Percentiles rank a stretch among this genome's conserved stretches.
These are phyloP conservation scores for Moesziomyces antarcticus DNA, from an alignment of 1,284 basidiomycete species.

Conservation along the genomic window DNA sequence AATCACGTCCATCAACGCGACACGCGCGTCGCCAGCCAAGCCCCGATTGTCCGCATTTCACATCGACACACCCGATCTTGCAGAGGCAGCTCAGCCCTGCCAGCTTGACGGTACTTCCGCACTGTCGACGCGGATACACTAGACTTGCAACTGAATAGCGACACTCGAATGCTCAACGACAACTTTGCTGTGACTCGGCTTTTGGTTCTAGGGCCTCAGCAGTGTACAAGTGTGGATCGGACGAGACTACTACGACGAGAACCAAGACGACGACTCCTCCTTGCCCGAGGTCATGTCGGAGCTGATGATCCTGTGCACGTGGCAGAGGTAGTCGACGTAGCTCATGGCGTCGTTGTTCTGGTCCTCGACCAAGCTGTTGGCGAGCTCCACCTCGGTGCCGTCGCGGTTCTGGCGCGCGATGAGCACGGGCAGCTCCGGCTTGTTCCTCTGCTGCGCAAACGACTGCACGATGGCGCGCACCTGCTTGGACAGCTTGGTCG, in stretches of 20 bases:
- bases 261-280: slow-evolving; percentile 47
- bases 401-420: slow-evolving; percentile 93
- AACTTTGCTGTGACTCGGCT: no score
- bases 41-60: no score
- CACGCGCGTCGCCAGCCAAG: no score
- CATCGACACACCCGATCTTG: no score
- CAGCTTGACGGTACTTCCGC: no score
- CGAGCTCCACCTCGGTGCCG: slow-evolving; percentile 92
- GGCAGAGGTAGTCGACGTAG: slow-evolving; percentile 67
- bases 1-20: not conserved
- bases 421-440: slow-evolving; percentile 76
- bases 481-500: slow-evolving; percentile 83
- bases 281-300: slow-evolving; percentile 57
- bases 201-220: not conserved
- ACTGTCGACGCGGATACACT: no score
- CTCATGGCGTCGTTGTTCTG: slow-evolving; percentile 90
- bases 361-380: slow-evolving; percentile 96
- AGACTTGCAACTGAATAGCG: no score
- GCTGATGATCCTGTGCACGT: slow-evolving; percentile 65
- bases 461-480: slow-evolving; percentile 83
- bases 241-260: slow-evolving; percentile 22
- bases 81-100: no score
- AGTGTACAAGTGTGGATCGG: not conserved
- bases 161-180: no score
- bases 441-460: slow-evolving; percentile 75